phyloP scores from a whole-genome alignment of 140 eudicot genomes.

The Anethum foeniculum region DNA sequence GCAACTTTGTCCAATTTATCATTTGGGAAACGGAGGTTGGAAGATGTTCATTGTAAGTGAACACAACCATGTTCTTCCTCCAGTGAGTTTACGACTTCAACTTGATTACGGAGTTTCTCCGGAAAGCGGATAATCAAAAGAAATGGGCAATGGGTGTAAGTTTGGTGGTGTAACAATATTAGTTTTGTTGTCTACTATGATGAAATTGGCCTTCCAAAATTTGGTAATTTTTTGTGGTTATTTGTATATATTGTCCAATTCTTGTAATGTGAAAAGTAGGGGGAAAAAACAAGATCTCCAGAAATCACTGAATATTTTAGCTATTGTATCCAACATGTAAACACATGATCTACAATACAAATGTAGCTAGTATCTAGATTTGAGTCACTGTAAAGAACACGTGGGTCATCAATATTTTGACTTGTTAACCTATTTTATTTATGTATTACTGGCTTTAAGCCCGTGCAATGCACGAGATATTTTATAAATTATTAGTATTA shows the following conservation, averaged over 20 bases:
- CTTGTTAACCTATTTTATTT: neutral
- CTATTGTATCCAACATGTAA: neutral
- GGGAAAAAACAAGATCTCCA: neutral
- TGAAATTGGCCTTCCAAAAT: neutral
- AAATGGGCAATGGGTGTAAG: neutral
- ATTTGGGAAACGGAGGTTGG: neutral
- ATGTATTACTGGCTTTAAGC: no score
- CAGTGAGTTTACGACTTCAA: neutral
- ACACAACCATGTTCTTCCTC: neutral
- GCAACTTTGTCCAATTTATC: neutral
- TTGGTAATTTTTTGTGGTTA: no score
- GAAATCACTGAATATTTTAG: neutral
- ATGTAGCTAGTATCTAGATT: neutral
- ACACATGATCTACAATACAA: neutral
- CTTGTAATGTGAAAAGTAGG: neutral
- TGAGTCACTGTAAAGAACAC: neutral
- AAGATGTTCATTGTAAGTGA: neutral
- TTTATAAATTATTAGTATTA: no score
- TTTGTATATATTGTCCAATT: conserved; percentile 1
- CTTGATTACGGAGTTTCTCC: neutral
- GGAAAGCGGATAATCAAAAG: neutral
- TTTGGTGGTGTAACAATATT: conserved; percentile 8
- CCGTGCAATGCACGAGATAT: no score
- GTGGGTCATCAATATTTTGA: neutral
- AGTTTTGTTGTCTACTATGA: neutral